phyloP scores from a whole-genome alignment of 179 eudicot genomes.

The Beta corolliflora region DNA sequence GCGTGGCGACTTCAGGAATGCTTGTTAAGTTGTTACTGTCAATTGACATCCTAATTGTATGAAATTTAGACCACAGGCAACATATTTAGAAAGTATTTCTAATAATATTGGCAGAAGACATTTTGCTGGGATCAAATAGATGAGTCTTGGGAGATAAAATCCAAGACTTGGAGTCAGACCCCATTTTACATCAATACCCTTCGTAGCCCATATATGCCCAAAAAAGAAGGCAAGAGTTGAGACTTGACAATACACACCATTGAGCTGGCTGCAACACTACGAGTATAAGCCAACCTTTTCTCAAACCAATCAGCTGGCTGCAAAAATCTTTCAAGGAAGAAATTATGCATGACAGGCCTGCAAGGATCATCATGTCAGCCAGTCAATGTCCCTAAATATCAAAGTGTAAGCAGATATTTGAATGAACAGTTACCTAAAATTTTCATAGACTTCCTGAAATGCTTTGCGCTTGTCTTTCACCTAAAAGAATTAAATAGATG shows the following conservation, averaged over 20 bases:
- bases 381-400: conserved; percentile 3
- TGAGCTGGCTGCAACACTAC: conserved; percentile 97
- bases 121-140: no score
- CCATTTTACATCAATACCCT: no score
- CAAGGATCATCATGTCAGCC: conserved; percentile 33
- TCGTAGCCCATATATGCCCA: no score
- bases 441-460: conserved; percentile 74
- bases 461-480: conserved; percentile 87
- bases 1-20: no score
- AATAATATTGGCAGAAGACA: no score
- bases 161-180: no score
- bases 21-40: no score
- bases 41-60: no score
- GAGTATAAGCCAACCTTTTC: conserved; percentile 86
- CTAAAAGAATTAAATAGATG: conserved; percentile 36
- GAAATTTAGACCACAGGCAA: no score
- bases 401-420: conserved; percentile 4
- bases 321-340: conserved; percentile 89
- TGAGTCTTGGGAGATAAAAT: no score
- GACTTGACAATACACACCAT: conserved; percentile 57
- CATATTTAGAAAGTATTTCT: no score
- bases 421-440: conserved; percentile 61
- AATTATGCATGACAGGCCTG: conserved; percentile 99
- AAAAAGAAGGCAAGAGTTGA: background rate
- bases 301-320: conserved; percentile 99